phyloP scores from a whole-genome alignment of 306 rosid species.

The Cicer arietinum region DNA sequence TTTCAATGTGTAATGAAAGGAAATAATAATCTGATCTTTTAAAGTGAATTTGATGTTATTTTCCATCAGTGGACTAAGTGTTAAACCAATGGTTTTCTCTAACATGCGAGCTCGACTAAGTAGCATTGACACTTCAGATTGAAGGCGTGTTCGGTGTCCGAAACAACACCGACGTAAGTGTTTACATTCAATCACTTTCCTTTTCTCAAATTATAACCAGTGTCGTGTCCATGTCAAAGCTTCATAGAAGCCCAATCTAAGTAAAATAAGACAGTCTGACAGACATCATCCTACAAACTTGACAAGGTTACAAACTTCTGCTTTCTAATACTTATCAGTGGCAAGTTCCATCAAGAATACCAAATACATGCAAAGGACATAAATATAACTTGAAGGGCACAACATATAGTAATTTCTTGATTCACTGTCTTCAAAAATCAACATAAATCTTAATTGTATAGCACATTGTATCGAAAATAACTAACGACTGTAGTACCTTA shows the following conservation, averaged over 20 bases:
- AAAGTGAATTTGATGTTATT: background rate
- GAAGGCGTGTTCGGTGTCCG: too few relatives aligned
- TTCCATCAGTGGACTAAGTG: background rate
- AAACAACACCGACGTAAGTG: too few relatives aligned
- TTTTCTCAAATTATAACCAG: too few relatives aligned
- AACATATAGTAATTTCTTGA: background rate
- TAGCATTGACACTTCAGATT: too few relatives aligned
- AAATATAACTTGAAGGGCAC: background rate
- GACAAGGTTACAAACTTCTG: background rate
- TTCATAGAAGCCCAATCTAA: too few relatives aligned
- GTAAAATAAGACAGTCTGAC: background rate
- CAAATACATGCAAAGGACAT: slow-evolving; percentile 13
- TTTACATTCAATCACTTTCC: too few relatives aligned
- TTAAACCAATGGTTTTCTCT: slow-evolving; percentile 23
- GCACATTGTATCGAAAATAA: slow-evolving; percentile 3
- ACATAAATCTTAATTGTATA: background rate
- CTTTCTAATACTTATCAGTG: background rate
- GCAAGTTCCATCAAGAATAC: background rate
- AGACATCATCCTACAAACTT: background rate
- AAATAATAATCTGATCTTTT: too few relatives aligned
- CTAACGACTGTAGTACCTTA: slow-evolving; percentile 55
- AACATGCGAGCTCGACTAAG: background rate
- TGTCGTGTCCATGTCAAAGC: too few relatives aligned
- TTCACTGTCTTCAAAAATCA: background rate
- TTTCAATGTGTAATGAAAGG: too few relatives aligned